Percentiles rank a stretch among this genome's conserved stretches.
Conservation (phyloP, 177 flowering plant genomes). For the Telopea speciosissima region DNA sequence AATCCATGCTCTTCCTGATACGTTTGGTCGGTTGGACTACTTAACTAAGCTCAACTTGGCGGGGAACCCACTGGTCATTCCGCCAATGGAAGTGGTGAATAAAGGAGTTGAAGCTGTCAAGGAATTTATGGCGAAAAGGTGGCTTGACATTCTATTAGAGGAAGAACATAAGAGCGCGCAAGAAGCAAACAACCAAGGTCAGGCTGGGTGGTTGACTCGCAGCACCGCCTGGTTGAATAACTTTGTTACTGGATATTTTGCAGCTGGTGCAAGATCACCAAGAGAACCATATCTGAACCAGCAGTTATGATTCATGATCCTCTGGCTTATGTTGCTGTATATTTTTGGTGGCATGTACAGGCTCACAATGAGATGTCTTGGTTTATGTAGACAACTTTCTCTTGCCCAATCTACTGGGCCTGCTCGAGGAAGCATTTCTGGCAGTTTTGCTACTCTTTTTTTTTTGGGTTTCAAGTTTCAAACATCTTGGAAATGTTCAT, state of each 20-base stretch:
- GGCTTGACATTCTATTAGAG: conserved; percentile 61
- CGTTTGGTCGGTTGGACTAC: conserved; percentile 71
- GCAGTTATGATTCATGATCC: conserved; percentile 26
- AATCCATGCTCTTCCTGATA: conserved; percentile 68
- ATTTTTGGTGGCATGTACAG: conserved; percentile 6
- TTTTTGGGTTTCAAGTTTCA: not conserved
- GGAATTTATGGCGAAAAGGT: conserved; percentile 70
- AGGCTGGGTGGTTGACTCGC: conserved; percentile 59
- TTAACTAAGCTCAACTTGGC: conserved; percentile 73
- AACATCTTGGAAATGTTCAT: not conserved
- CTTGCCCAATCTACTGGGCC: not conserved
- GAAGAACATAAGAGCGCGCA: conserved; percentile 50
- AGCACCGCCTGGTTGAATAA: conserved; percentile 65
- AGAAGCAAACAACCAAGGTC: conserved; percentile 25
- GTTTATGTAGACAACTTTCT: not conserved
- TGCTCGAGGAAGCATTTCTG: not conserved
- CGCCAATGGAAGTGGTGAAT: conserved; percentile 65
- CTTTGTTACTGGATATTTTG: conserved; percentile 37
- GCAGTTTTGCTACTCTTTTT: not conserved
- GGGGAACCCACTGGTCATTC: conserved; percentile 69
- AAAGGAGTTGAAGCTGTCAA: conserved; percentile 78
- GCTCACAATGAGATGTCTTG: not conserved
- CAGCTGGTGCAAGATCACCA: conserved; percentile 25
- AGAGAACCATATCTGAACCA: conserved; percentile 64
- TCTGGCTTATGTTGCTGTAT: not conserved